Base-by-base conservation (phyloP, 202 grass and related monocot species). In the Carex arenaria region DNA sequence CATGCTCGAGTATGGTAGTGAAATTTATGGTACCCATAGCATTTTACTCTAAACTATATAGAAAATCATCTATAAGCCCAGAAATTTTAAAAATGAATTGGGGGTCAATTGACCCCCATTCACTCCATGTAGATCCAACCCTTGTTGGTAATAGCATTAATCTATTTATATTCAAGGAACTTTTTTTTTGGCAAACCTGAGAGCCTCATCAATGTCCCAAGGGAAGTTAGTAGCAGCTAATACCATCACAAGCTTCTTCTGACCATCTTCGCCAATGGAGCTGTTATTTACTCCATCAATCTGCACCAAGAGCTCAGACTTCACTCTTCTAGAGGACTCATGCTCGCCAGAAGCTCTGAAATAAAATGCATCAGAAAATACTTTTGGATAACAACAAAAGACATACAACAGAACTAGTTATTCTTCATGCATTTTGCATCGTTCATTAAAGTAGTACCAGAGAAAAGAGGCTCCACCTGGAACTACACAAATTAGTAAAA, bases 171-270 rank as follows among this genome's bases (percentile, higher is more conserved):
- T 13, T 52, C 83, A n/a, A 84, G 9, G 10, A 43, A 12, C 45
- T 42, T 68, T 82, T 14, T 72, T 36, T 57, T 79, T 81, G 34
- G 34, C 81, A 18, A 82, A 97, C 94, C 94, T 97, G 23, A 97
- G 87, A 67, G 94, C 94, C 82, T 97, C 94, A 87, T 97, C 94
- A 87, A 97, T 94, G 80, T 97, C 94, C 94, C 94, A 97, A 79
- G 94, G 94, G 82, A 97, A 97, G 79, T 97, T 97, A 1, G 94
- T 97, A 61, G 94, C 94, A 42, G 94, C 94, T 61, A 97, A 85
- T 77, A 97, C 94, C 94, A 97, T 97, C 73, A 97, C 94, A 54
- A 97, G 94, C 88, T 97, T 97, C 0, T 63, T 90, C 63, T 97
- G 94, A 80, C 92, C 94, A 86, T 97, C 94, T 89, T 94, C 92